Base-by-base conservation (phyloP, 2,329 filamentous ascomycete genomes). In the Colletotrichum viniferum region DNA sequence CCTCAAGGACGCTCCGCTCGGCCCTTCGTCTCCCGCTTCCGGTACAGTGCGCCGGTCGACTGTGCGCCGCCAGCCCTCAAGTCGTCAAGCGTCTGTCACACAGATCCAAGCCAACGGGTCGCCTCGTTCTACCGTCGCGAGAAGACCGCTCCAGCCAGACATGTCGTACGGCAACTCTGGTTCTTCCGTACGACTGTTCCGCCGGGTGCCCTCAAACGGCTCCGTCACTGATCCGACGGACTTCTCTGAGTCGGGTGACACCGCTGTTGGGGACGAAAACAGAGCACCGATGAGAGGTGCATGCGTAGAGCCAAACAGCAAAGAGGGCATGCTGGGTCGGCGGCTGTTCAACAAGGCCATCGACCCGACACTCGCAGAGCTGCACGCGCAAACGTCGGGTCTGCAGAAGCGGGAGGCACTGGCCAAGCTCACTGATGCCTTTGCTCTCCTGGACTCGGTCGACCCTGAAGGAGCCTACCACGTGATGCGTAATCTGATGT, bases 81-180 rank as follows among this genome's bases (percentile, higher is more conserved):
- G 90, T 71, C 84, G 87, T 71, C 84, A 87, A 52, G 83, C 88
- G 5, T 89, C 89, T 1, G 81, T 86, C 16, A 84, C 85, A 7
- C 79, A 83, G 43, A 78, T 78, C 70, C 80, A 81, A 30, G 65
- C 82, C 68, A 85, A 81, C 71, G 86, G 86, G 21, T 89, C 89
- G 38, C 83, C 88, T 73, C 81, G 85, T 77, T 78, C 84, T 38
- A 82, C 86, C 18, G 71, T 86, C 72, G 88, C 88, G 3, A 96
- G 95, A 84, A 93, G 95, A 78, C 96, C 96, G 0, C 89, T 98
- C 3, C 95, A 96, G 71, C 90, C 97, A 3, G 95, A 98, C 81
- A 93, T 98, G 88, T 97, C 94, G 7, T 98, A 97, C 85, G 97
- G 96, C 67, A 98, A 98, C 84, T 94, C 93, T 9, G 95, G 95